Evolutionary conservation across 169 alveolate species (phyloP).

Genomic region (Plasmodium cynomolgi): DNA sequence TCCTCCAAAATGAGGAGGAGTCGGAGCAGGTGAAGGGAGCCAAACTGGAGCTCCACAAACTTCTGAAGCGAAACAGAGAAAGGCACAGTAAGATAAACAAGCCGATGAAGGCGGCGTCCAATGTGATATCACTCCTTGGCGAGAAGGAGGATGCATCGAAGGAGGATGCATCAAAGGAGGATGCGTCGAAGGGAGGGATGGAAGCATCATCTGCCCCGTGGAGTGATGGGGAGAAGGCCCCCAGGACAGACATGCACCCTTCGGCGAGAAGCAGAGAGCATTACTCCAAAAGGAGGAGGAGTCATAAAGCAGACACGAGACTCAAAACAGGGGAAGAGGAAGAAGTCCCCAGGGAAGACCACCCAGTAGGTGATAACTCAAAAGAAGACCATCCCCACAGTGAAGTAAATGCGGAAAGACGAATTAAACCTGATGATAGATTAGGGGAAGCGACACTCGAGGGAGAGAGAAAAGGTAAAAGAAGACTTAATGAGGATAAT

Average conservation of each 20-base stretch:
- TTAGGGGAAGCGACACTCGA: neutral
- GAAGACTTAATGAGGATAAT: neutral
- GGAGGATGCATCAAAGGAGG: neutral
- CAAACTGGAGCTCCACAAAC: conserved; percentile 62
- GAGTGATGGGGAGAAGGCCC: neutral
- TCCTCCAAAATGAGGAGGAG: conserved; percentile 54
- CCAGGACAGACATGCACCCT: neutral
- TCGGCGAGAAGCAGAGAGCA: neutral
- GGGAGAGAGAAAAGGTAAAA: neutral
- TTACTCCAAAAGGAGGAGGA: neutral
- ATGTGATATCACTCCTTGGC: conserved; percentile 7
- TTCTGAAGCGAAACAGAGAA: conserved; percentile 43
- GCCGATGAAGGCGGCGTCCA: conserved; percentile 45
- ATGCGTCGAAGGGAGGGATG: too few relatives aligned
- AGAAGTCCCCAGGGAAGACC: neutral
- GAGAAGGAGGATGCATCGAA: conserved; percentile 6
- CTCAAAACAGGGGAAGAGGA: neutral
- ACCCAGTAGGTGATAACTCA: neutral
- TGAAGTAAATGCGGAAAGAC: neutral
- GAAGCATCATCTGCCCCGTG: neutral
- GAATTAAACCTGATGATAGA: neutral
- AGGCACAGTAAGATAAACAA: neutral
- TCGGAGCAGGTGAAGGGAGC: conserved; percentile 60
- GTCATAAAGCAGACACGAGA: neutral
- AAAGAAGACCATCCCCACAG: neutral